Conservation (phyloP, 2,329 filamentous ascomycete species). For the Colletotrichum sp. region DNA sequence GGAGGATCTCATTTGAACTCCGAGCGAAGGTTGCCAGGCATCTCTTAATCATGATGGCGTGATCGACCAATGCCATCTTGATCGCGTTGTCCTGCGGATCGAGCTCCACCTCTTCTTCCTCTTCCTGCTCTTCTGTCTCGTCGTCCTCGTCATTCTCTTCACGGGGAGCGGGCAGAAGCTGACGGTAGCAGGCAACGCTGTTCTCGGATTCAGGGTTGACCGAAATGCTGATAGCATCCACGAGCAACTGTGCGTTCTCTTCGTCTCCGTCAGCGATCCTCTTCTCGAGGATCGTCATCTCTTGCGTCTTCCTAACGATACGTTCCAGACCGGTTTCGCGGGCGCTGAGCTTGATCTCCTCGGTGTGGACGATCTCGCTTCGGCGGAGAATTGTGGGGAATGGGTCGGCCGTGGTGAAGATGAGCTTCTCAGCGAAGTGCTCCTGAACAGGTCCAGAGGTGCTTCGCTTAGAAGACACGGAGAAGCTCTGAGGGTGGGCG, state of each 20-base stretch:
- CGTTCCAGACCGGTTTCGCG: conserved; percentile 91
- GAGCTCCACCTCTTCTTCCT: conserved; percentile 54
- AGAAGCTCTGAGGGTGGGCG: conserved; percentile 78
- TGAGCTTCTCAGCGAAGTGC: conserved; percentile 81
- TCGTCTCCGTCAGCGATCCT: conserved; percentile 76
- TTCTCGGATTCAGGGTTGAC: conserved; percentile 77
- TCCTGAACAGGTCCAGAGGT: conserved; percentile 72
- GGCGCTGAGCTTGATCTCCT: conserved; percentile 71
- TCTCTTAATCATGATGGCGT: conserved; percentile 85
- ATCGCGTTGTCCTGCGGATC: conserved; percentile 76
- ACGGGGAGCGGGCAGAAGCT: conserved; percentile 66
- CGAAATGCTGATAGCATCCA: conserved; percentile 78
- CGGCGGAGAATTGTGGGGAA: conserved; percentile 92
- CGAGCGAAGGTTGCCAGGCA: conserved; percentile 74
- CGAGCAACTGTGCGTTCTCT: conserved; percentile 68
- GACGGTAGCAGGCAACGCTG: conserved; percentile 79
- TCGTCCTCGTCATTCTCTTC: conserved; percentile 43
- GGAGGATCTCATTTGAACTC: conserved; percentile 65
- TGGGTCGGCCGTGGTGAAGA: conserved; percentile 82
- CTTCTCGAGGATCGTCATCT: conserved; percentile 79
- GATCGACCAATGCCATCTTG: conserved; percentile 84
- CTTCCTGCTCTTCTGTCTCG: conserved; percentile 46
- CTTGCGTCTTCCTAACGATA: conserved; percentile 87
- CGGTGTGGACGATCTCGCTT: conserved; percentile 78
- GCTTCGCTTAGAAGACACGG: conserved; percentile 74